A percentile compares a stretch with the other conserved stretches of the same genome.
Conservation (phyloP, 192 early-diverging fungal genomes). For the Piromyces finnis region DNA sequence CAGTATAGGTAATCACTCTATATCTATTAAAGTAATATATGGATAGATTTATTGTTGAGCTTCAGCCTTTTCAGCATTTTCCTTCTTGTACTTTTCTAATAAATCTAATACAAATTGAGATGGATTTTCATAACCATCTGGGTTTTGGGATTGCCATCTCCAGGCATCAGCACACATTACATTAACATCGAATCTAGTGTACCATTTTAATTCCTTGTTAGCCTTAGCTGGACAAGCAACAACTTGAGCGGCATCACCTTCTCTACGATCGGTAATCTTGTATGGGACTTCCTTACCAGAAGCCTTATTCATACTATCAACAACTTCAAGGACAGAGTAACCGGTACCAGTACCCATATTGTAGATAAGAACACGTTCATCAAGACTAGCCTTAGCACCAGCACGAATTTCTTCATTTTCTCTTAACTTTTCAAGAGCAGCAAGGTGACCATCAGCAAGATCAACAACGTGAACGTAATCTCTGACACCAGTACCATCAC, state of each 20-base stretch:
- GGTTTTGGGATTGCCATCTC: constrained; percentile 54
- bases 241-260: constrained; percentile 71
- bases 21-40: no score
- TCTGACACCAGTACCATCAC: constrained; percentile 79
- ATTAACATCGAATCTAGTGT: constrained; percentile 28
- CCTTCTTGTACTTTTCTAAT: not conserved
- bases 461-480: constrained; percentile 96
- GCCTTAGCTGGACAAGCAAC: constrained; percentile 59
- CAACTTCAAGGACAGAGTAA: constrained; percentile 80
- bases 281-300: constrained; percentile 63
- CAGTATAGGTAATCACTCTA: no score
- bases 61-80: not conserved
- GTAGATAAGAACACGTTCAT: constrained; percentile 21
- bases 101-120: not conserved
- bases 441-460: constrained; percentile 70
- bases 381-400: not conserved
- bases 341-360: constrained; percentile 88
- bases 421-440: not conserved
- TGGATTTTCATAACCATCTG: constrained; percentile 32
- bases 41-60: no score
- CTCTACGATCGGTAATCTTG: constrained; percentile 43
- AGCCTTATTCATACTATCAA: constrained; percentile 61
- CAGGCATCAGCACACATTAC: constrained; percentile 52
- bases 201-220: constrained; percentile 39
- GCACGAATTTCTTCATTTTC: not conserved